phyloP scores from a whole-genome alignment of 2,329 filamentous ascomycete species.

The Sporothrix protearum region DNA sequence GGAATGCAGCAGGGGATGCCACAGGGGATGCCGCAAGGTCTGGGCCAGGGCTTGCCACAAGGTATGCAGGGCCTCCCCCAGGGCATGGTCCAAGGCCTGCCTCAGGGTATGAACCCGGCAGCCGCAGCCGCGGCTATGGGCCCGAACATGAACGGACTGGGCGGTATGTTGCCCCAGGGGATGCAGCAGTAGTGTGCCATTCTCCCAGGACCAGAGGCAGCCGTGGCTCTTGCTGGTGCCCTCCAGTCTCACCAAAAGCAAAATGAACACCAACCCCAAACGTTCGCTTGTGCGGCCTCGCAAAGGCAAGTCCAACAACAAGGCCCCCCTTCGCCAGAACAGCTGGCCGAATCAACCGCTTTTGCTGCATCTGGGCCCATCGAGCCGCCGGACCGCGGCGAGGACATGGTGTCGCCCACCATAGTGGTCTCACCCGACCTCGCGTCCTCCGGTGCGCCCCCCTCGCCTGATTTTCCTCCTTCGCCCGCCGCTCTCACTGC shows the following conservation, averaged over 20 bases:
- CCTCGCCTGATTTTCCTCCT: neutral
- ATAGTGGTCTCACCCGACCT: neutral
- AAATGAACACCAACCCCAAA: too few relatives aligned
- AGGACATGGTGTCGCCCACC: neutral
- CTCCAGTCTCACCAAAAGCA: too few relatives aligned
- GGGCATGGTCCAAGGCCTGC: constrained; percentile 22
- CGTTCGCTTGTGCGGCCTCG: too few relatives aligned
- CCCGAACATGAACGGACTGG: constrained; percentile 41
- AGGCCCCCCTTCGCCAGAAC: too few relatives aligned
- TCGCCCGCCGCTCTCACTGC: neutral
- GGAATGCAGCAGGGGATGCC: constrained; percentile 10
- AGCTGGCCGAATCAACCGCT: too few relatives aligned
- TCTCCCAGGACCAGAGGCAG: too few relatives aligned
- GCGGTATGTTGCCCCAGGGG: constrained; percentile 53
- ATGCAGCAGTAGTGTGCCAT: constrained; percentile 30
- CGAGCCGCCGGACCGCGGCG: neutral
- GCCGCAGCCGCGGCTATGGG: constrained; percentile 12
- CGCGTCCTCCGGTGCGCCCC: neutral
- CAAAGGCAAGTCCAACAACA: too few relatives aligned
- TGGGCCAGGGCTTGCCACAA: constrained; percentile 24
- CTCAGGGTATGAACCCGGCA: constrained; percentile 19
- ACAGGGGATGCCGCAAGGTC: constrained; percentile 24
- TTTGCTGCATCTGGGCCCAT: too few relatives aligned
- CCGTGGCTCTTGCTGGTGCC: too few relatives aligned
- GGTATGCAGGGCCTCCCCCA: constrained; percentile 24